Percentiles rank a stretch among this genome's conserved stretches.
phyloP scores from a whole-genome alignment of 2,329 filamentous ascomycete genomes.

The Phaeoacremonium minimum region DNA sequence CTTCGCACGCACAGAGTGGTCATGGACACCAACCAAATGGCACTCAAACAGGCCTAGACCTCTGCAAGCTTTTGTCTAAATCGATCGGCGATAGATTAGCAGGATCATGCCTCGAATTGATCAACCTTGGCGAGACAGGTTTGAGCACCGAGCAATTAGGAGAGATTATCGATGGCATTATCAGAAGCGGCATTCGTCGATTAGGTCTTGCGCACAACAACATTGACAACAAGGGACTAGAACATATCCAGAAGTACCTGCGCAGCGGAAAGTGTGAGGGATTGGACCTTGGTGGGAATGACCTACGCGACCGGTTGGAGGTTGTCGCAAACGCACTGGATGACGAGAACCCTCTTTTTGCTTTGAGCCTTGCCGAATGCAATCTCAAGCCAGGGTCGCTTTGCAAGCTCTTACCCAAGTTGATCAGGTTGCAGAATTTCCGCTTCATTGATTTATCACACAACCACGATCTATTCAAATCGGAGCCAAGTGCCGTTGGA shows the following conservation, averaged over 20 bases:
- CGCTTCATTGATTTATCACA: slow-evolving; percentile 91
- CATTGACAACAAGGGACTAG: slow-evolving; percentile 68
- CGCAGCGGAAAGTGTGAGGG: slow-evolving; percentile 76
- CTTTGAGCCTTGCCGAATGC: slow-evolving; percentile 82
- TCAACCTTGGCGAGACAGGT: slow-evolving; percentile 78
- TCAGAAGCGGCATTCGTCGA: slow-evolving; percentile 70
- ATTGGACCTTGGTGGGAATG: slow-evolving; percentile 84
- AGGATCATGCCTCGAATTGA: slow-evolving; percentile 71
- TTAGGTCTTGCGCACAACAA: slow-evolving; percentile 81
- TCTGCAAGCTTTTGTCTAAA: slow-evolving; percentile 65
- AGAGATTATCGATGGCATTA: slow-evolving; percentile 75
- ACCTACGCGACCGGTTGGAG: slow-evolving; percentile 54
- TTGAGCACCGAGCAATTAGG: slow-evolving; percentile 68
- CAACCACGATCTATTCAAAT: slow-evolving; percentile 75
- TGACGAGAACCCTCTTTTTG: slow-evolving; percentile 62
- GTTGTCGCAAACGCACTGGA: slow-evolving; percentile 47
- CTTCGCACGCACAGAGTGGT: slow-evolving; percentile 11
- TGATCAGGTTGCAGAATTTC: slow-evolving; percentile 67
- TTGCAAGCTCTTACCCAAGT: slow-evolving; percentile 68
- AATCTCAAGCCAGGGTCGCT: slow-evolving; percentile 71
- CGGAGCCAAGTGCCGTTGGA: slow-evolving; percentile 67
- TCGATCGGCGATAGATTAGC: slow-evolving; percentile 74
- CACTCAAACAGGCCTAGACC: slow-evolving; percentile 35
- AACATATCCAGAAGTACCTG: slow-evolving; percentile 73
- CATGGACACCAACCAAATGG: slow-evolving; percentile 19